Evolutionary conservation across 768 basidiomycete genomes (phyloP), one percentile per base, ranked within the genome.

Genomic region (Hypsizygus marmoreus): DNA sequence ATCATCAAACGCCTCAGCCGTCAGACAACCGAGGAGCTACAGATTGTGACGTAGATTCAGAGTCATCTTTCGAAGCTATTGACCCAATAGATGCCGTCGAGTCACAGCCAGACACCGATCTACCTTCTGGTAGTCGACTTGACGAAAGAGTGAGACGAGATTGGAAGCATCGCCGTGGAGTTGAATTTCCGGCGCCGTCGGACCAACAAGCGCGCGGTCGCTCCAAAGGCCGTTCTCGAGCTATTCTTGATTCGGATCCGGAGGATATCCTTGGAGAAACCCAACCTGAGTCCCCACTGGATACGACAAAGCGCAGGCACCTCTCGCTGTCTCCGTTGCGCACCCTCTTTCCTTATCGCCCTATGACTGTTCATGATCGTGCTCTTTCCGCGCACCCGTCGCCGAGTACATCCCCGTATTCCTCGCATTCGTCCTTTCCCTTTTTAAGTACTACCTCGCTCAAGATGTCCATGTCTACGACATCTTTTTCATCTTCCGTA

Each of bases 361-460:
- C 65, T n/a, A 58, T 60, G 41, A 59, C 48, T 31, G 54, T 64
- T 5, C 59, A 67, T 17, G 68, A 72, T 25, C 68, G 70, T 29
- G 58, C 70, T 7, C 61, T 71, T 35, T 74, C 76, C n/a, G 72
- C 72, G 1, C 69, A 70, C 47, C 67, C 71, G 7, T 62, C 69
- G 2, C 64, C 69, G 10, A 62, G 56, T 14, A 47, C 66, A 4
- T 72, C 75, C 2, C 74, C 76, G 4, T 70, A 75, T 47, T 64
- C 70, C 37, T 64, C 63, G 43, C 55, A 64, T 44, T 55, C 68
- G 40, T 48, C 68, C 43, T 52, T 62, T 42, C 59, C 69, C 3
- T 72, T 76, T 49, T 69, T 74, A 42, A 79, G 78, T 55, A 72
- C 75, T 1, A 72, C 72, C 11, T 77, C 77, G 5, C 62, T 80